These are phyloP conservation scores for Clarireedia hainanense DNA, from an alignment of 2,329 filamentous ascomycete species.

Conservation along the genomic window DNA sequence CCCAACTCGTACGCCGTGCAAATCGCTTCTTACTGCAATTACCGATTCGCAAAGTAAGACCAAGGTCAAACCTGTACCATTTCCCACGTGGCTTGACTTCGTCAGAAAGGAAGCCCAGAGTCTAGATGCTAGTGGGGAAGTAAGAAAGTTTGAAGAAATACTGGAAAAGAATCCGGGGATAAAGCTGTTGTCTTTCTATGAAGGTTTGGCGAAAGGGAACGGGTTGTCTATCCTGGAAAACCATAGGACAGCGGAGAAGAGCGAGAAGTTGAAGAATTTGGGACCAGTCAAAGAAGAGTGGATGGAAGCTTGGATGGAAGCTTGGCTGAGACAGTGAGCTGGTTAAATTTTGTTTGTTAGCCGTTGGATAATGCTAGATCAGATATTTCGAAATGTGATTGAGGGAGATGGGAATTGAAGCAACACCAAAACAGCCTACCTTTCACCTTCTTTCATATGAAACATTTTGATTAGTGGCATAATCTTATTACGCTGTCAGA, in stretches of 20 bases:
- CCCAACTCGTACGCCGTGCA: background rate
- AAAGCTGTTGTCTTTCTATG: background rate
- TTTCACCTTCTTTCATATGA: no score
- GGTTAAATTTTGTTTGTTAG: no score
- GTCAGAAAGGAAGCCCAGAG: background rate
- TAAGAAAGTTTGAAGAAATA: background rate
- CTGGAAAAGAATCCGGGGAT: background rate
- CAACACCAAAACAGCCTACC: no score
- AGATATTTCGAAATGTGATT: no score
- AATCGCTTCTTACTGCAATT: background rate
- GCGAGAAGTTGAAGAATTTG: background rate
- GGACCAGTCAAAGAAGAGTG: background rate
- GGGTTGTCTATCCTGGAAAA: background rate
- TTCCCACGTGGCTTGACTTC: background rate
- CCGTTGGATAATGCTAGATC: no score
- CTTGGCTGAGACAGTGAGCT: background rate
- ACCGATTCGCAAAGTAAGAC: background rate
- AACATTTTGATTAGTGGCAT: no score
- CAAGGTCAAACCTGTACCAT: background rate
- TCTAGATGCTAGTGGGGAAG: background rate
- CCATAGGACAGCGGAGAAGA: background rate
- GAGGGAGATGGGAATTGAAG: no score
- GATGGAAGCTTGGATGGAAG: background rate
- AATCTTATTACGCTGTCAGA: no score
- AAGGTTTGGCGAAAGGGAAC: background rate